Percentiles rank a stretch among this genome's conserved stretches.
Conservation (phyloP, 2,329 filamentous ascomycete species). For the Pyricularia sp. region DNA sequence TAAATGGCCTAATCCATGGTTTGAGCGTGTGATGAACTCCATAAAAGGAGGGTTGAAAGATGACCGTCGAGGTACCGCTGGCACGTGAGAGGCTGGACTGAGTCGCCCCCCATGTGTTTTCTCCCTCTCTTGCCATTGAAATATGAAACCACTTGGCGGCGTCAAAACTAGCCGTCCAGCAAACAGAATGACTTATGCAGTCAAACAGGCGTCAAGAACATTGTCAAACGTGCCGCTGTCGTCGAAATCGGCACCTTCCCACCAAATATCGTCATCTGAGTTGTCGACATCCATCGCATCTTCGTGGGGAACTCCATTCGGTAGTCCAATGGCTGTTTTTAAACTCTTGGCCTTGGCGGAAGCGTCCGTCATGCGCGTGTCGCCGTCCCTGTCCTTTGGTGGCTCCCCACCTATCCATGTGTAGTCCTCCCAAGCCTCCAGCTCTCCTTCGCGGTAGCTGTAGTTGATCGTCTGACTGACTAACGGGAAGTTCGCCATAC, state of each 20-base stretch:
- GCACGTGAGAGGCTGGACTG: background rate
- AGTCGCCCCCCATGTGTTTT: background rate
- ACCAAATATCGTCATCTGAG: conserved; percentile 42
- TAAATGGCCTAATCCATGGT: background rate
- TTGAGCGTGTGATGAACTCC: background rate
- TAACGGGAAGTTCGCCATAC: conserved; percentile 69
- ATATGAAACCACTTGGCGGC: background rate
- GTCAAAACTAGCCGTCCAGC: background rate
- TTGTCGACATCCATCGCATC: conserved; percentile 53
- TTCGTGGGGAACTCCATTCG: conserved; percentile 36
- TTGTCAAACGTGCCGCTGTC: conserved; percentile 45
- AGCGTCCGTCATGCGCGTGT: conserved; percentile 20
- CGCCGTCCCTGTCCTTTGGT: conserved; percentile 13
- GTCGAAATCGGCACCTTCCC: conserved; percentile 48
- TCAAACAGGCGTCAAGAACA: conserved; percentile 47
- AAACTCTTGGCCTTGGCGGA: conserved; percentile 25
- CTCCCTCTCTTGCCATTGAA: background rate
- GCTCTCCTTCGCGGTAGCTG: conserved; percentile 65
- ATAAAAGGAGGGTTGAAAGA: background rate
- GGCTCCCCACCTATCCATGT: conserved; percentile 35
- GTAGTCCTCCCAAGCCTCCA: conserved; percentile 57
- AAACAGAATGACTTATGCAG: conserved; percentile 15
- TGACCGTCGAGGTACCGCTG: background rate
- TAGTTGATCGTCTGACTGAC: conserved; percentile 62
- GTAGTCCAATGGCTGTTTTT: conserved; percentile 16